Base-by-base conservation (phyloP, 2,329 filamentous ascomycete genomes). In the Ambrosiella xylebori region DNA sequence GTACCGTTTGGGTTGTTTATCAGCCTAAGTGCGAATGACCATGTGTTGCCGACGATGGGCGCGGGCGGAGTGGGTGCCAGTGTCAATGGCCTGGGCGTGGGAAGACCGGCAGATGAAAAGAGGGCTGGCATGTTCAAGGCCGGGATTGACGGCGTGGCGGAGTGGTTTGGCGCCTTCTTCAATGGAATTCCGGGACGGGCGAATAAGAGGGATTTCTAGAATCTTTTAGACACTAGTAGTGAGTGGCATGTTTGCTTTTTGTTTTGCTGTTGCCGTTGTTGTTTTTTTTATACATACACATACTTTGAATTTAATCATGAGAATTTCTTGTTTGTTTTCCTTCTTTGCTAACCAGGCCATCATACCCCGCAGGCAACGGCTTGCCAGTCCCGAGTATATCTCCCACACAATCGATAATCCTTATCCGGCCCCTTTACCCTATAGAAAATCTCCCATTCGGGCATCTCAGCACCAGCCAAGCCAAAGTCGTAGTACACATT, bases 1-100 rank as follows among this genome's bases (percentile, higher is more conserved):
- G 87, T 97, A 0, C 93, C 93, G 0, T 98, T 98, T 67, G 83
- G 90, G 13, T 76, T 98, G 12, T 98, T 98, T 67, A 91, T 98
- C 55, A 95, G 87, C 65, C 71, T 98, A 47, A 95, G 88, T 15
- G 93, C 93, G 0, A 88, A 89, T 57, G 93, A 98, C 67, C 97
- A 97, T 67, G 88, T 97, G 2, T 73, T 98, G 56, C 93, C 93
- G 0, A 94, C 84, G 7, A 96, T 96, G 79, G 88, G 88, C 11
- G 88, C 81, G 53, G 85, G 72, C 27, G 68, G 70, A 4, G 40
- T 50, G 41, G 41, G 44, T 37, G 44, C 38, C 36, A 50, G 40
- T 37, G 54, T 27, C 7, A 41, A 52, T 19, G 47, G 57, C 37
- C 38, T 56, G 3, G 58, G 54, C 5, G 37, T 56, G 11, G 40